A percentile compares a stretch with the other conserved stretches of the same genome.
Evolutionary conservation across 345 rosid species (phyloP).

Genomic region (Syzygium grande): DNA sequence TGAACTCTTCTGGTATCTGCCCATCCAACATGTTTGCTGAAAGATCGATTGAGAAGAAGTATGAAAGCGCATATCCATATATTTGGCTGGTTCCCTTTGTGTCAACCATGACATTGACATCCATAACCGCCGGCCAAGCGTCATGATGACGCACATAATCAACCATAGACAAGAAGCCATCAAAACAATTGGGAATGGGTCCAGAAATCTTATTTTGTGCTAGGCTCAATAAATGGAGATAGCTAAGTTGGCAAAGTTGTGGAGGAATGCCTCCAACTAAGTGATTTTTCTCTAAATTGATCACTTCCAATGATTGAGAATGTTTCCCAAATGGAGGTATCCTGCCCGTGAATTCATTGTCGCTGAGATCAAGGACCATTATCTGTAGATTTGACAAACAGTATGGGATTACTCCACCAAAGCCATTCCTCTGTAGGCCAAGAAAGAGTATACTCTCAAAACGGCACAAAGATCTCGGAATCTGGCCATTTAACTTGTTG

Average conservation of each 20-base stretch:
- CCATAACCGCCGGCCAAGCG: too few species aligned
- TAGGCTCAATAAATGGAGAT: neutral
- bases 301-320: too few species aligned
- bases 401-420: neutral
- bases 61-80: neutral
- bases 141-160: too few species aligned
- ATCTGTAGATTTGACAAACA: neutral
- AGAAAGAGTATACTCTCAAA: too few species aligned
- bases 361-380: neutral
- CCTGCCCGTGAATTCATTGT: neutral
- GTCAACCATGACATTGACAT: too few species aligned
- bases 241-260: neutral
- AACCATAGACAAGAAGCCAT: too few species aligned
- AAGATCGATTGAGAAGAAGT: neutral
- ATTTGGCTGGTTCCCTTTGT: neutral
- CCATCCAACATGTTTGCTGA: neutral
- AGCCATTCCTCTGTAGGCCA: neutral
- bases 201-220: neutral
- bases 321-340: neutral
- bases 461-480: too few species aligned
- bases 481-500: neutral
- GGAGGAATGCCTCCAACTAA: neutral
- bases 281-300: neutral
- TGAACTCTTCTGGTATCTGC: neutral
- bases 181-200: neutral